These are phyloP conservation scores for Suhomyces vadensis DNA, from an alignment of 805 yeast species.

Conservation along the genomic window DNA sequence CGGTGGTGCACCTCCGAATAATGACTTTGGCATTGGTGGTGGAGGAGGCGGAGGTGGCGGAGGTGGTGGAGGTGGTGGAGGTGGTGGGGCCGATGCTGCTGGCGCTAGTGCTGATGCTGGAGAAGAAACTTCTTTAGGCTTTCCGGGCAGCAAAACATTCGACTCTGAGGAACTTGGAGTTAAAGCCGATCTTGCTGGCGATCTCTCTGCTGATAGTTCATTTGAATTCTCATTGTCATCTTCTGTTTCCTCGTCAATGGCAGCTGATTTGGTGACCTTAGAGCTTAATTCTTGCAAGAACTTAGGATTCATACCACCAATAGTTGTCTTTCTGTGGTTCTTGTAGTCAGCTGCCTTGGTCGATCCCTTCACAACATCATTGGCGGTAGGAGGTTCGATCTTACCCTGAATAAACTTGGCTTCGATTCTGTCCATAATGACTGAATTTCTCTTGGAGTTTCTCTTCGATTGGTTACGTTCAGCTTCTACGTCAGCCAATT, in stretches of 20 bases:
- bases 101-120: neutral
- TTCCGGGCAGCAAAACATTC: neutral
- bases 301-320: constrained; percentile 46
- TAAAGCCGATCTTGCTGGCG: neutral
- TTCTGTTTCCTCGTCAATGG: constrained; percentile 26
- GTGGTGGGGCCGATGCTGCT: constrained; percentile 4
- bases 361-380: constrained; percentile 14
- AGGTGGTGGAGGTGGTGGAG: constrained; percentile 12
- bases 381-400: constrained; percentile 22
- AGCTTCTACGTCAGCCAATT: constrained; percentile 28
- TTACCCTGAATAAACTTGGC: constrained; percentile 49
- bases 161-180: neutral
- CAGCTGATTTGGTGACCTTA: constrained; percentile 46
- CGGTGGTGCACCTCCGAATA: constrained; percentile 17
- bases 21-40: constrained; percentile 21
- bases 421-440: constrained; percentile 37
- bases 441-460: constrained; percentile 15
- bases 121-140: neutral
- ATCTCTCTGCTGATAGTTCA: neutral
- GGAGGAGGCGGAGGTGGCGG: constrained; percentile 37
- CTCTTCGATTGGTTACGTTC: constrained; percentile 7
- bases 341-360: constrained; percentile 28
- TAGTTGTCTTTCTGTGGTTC: constrained; percentile 32
- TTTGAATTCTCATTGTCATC: constrained; percentile 5
- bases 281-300: constrained; percentile 55